phyloP scores from a whole-genome alignment of 306 rosid genomes.

The Rosa rugosa region DNA sequence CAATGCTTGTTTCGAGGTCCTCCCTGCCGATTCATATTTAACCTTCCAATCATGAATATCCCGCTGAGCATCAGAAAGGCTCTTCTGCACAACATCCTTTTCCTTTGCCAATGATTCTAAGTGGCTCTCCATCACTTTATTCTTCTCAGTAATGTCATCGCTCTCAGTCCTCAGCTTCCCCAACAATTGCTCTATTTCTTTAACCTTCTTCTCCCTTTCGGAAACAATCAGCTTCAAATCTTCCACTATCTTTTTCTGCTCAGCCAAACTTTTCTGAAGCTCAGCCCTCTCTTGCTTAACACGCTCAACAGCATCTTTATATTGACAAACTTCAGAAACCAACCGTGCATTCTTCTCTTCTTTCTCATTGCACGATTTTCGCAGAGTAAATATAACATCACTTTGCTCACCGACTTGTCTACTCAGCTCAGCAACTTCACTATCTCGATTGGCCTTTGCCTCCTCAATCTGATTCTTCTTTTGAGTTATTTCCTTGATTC shows the following conservation, averaged over 20 bases:
- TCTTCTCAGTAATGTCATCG: constrained; percentile 33
- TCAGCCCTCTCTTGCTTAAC: constrained; percentile 28
- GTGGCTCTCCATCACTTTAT: constrained; percentile 31
- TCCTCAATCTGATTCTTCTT: constrained; percentile 41
- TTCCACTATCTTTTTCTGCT: constrained; percentile 47
- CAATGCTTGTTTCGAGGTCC: constrained; percentile 41
- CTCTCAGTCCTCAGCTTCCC: constrained; percentile 26
- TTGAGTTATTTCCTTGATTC: constrained; percentile 33
- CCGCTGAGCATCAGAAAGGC: constrained; percentile 30
- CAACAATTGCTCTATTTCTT: constrained; percentile 37
- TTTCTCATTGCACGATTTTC: constrained; percentile 15
- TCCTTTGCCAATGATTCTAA: constrained; percentile 42
- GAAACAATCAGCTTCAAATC: constrained; percentile 35
- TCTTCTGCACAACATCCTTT: constrained; percentile 37
- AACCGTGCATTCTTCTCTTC: constrained; percentile 42
- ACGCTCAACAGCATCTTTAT: constrained; percentile 24
- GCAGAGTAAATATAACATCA: constrained; percentile 26
- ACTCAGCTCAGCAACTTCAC: constrained; percentile 38
- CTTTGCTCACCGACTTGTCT: constrained; percentile 31
- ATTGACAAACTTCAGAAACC: constrained; percentile 30
- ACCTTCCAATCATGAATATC: constrained; percentile 41
- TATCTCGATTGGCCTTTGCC: constrained; percentile 32
- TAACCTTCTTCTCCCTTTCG: constrained; percentile 34
- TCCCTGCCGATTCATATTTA: constrained; percentile 38
- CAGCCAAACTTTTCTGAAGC: constrained; percentile 35